Evolutionary conservation across 202 grass and related monocot genomes (phyloP), one percentile per base, ranked within the genome.

Genomic region (Sporobolus alterniflorus): DNA sequence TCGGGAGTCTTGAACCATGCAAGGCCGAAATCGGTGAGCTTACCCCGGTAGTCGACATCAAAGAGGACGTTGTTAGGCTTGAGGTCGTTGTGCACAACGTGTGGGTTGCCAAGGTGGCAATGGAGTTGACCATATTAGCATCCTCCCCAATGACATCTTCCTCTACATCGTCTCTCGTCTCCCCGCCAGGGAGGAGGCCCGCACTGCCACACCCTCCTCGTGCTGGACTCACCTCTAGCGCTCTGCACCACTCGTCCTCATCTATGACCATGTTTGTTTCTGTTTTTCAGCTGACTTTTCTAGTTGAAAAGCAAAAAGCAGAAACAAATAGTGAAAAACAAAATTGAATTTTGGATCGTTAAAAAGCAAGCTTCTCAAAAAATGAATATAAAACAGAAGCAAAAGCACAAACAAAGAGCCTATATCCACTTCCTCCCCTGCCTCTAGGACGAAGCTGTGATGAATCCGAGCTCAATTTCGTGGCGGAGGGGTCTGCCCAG

Each of bases 21-120:
- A 22, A 98, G 86, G n/a, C 96, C 96, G 64, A 98, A 95, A 61
- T 98, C 93, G 2, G 91, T 88, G 50, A 98, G 29, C 76, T 98
- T 98, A 34, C 89, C 93, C 44, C 85, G 87, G 82, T 94, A 92
- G 40, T 87, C 81, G 36, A 67, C 61, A 5, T 89, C 86, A n/a
- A 98, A 90, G 49, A 98, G 93, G 20, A 98, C 83, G 70, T 98
- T 96, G 84, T 91, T 96, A 55, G 96, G 96, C 85, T 98, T 98
- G 65, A 98, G 89, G 75, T 98, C 93, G n/a, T 91, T 89, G 63
- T 98, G 93, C 42, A 98, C 86, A 40, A 98, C 89, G n/a, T n/a
- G n/a, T n/a, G n/a, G n/a, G n/a, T n/a, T n/a, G n/a, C n/a, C n/a
- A 21, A 0, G 39, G 17, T 18, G 69, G 21, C 32, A 59, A 64